These are phyloP conservation scores for Solanum aculeatissimum DNA, from an alignment of 305 asterid species.

Conservation along the genomic window DNA sequence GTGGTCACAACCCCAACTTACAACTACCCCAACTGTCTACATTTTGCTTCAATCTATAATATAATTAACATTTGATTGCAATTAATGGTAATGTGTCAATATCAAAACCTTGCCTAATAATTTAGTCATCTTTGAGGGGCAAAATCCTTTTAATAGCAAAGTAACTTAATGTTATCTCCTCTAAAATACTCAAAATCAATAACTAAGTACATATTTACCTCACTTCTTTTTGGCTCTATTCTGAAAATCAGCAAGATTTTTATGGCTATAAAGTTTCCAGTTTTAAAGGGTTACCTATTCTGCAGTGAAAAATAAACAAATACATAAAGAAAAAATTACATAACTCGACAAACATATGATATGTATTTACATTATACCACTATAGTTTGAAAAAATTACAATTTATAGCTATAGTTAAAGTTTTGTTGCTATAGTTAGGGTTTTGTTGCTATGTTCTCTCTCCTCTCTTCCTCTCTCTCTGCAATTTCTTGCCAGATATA, in stretches of 20 bases:
- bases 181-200: neutral
- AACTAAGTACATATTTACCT: neutral
- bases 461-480: too few relatives aligned
- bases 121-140: neutral
- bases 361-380: too few relatives aligned
- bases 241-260: neutral
- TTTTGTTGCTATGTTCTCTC: too few relatives aligned
- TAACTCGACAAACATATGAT: too few relatives aligned
- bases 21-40: constrained; percentile 42
- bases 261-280: neutral
- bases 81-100: neutral
- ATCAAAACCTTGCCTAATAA: neutral
- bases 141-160: neutral
- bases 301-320: neutral
- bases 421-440: too few relatives aligned
- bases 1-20: constrained; percentile 19
- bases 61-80: neutral
- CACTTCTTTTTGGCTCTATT: neutral
- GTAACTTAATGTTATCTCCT: neutral
- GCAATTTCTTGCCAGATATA: too few relatives aligned
- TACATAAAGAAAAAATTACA: too few relatives aligned
- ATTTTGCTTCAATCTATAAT: neutral
- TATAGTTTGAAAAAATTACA: too few relatives aligned
- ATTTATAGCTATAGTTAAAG: too few relatives aligned
- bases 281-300: neutral